Evolutionary conservation across 2,329 filamentous ascomycete species (phyloP), one percentile per base, ranked within the genome.

Genomic region (Microdochium trichocladiopsis): DNA sequence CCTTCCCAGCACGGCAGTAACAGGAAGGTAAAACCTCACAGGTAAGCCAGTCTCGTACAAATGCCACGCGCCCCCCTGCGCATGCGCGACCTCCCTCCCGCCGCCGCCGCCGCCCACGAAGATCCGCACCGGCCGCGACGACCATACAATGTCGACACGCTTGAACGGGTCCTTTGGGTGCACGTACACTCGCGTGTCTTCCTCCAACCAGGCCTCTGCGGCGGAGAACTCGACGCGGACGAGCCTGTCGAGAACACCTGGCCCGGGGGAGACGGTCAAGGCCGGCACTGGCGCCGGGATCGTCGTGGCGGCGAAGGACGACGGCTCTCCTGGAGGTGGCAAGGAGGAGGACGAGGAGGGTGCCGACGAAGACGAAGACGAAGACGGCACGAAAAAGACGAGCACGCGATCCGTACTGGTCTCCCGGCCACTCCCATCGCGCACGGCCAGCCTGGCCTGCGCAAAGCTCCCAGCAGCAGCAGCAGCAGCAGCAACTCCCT

Each of bases 151-250:
- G 52, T 87, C 83, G 54, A 88, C 70, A 12, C 84, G 76, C 57
- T 84, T 84, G 67, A 79, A 86, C 0, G 84, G 84, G 51, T 87
- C 83, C 56, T 86, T 86, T 0, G 84, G 83, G 53, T 88, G 84
- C 3, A 80, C 73, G 58, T 76, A 76, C 51, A 86, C 77, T 1
- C 74, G 77, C 1, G 70, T 68, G 50, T 84, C 80, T 66, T 86
- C 83, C 60, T 84, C 82, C 56, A 74, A 77, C 55, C 71, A 70
- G 2, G 61, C 60, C 47, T 67, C 65, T 49, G 48, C 62, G 14
- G 58, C 59, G 47, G 23, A 51, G 53, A 64, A 62, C 52, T 57
- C 57, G 10, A 60, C 56, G 16, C 57, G 57, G 28, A 58, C 59
- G 16, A 58, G 28, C 28, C 28, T 14, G 28, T 33, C 8, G 28